These are phyloP conservation scores for Linderina pennispora DNA, from an alignment of 192 early-diverging fungal species.

Conservation along the genomic window DNA sequence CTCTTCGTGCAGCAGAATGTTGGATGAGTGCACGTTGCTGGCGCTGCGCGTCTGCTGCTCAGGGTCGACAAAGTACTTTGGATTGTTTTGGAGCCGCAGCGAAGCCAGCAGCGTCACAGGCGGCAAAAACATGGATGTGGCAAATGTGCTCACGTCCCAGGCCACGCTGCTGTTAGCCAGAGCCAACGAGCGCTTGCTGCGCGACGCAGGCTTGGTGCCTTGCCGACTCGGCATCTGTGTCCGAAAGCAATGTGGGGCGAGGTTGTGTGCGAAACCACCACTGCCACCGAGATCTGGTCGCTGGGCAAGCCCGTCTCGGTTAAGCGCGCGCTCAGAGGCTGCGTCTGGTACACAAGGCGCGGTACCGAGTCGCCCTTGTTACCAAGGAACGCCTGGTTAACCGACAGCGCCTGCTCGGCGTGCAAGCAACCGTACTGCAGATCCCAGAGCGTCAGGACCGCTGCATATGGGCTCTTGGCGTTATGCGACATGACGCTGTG, in stretches of 20 bases:
- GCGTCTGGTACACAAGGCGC: conserved; percentile 39
- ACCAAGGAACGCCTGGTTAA: no score
- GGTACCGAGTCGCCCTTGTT: conserved; percentile 22
- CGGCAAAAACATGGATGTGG: conserved; percentile 34
- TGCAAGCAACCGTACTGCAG: conserved; percentile 46
- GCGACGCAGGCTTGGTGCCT: neutral
- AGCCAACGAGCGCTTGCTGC: conserved; percentile 1
- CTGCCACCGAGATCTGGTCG: conserved; percentile 38
- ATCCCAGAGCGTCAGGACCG: conserved; percentile 44
- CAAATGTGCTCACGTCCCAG: conserved; percentile 38
- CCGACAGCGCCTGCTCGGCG: conserved; percentile 27
- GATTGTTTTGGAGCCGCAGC: conserved; percentile 41
- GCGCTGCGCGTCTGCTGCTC: conserved; percentile 22
- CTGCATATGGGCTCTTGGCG: conserved; percentile 35
- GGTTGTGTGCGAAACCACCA: conserved; percentile 34
- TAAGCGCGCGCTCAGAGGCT: conserved; percentile 30
- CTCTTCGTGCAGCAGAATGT: conserved; percentile 45
- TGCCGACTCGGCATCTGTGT: conserved; percentile 1
- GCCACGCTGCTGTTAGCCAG: neutral
- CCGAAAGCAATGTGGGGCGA: conserved; percentile 21
- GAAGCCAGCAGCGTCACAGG: conserved; percentile 37
- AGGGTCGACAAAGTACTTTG: conserved; percentile 46
- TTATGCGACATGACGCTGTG: conserved; percentile 44
- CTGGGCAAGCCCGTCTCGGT: conserved; percentile 15
- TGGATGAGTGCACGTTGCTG: conserved; percentile 33